Base-by-base conservation (phyloP, 1,139 yeast species). In the Blastobotrys aristatus region DNA sequence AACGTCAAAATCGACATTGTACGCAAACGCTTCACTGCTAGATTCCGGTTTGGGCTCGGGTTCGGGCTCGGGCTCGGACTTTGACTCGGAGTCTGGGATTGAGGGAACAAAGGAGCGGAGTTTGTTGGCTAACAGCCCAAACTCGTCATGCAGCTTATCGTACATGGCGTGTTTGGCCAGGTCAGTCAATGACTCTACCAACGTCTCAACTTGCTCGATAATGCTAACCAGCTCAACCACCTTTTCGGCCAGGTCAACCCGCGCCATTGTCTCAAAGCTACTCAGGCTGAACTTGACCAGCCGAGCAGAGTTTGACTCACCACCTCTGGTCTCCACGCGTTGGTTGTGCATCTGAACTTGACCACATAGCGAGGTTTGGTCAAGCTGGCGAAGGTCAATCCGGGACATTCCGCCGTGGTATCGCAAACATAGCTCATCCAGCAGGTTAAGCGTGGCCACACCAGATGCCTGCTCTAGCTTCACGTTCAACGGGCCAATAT, bases 301-400 rank as follows among this genome's bases (percentile, higher is more conserved):
- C 22, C 39, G 6, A n/a, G n/a, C n/a, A n/a, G n/a, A n/a, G n/a
- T n/a, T n/a, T n/a, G n/a, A n/a, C 6, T 35, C 30, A 14, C 43
- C 43, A 13, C 22, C 24, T 16, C 22, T 39, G 7, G 43, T 24
- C 20, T 43, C 41, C 34, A 46, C 16, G n/a, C 26, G 34, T 34
- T 46, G 44, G 31, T 43, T 39, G 26, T 45, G 33, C 2, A 46
- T 2, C 22, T 30, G 22, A 14, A 46, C 13, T 27, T 49, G 47
- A 5, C 26, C 36, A 24, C 47, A 42, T 24, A 29, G 18, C 10
- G 49, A 49, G 7, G 32, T 20, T 13, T 35, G n/a, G 35, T 43
- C 49, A n/a, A 46, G 45, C 26, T 46, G 51, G 3, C 51, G 44
- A 21, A 46, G 16, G 13, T 36, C 34, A 7, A 41, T n/a, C 14